Evolutionary conservation across 1,139 yeast species (phyloP), one percentile per base, ranked within the genome.

Genomic region (Entelexis paramagnoliae): DNA sequence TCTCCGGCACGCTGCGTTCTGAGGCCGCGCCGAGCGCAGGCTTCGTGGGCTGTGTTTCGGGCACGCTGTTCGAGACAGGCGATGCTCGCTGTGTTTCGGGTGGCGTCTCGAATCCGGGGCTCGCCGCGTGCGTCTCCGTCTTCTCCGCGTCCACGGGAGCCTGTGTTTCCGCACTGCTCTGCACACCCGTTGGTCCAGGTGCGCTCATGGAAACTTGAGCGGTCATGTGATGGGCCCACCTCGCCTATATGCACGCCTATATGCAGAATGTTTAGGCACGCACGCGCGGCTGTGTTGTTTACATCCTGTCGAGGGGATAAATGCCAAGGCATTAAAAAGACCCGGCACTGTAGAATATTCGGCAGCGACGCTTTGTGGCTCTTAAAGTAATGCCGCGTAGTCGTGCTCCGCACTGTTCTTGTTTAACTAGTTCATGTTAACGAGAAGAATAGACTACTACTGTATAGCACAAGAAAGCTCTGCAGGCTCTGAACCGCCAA

Each of bases 1-100:
- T 45, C 34, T 55, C 54, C 11, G 53, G 51, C 8, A 53, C 45
- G 14, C 52, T 50, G 6, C 43, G 48, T 14, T 48, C 36, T 4
- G 46, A 7, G 4, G 38, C 16, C 4, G 34, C 6, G 34, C 9
- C 7, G 16, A 28, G 16, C 17, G 38, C 35, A n/a, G 30, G 19
- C 30, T 39, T 39, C 14, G 42, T 2, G 5, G 35, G 10, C 22
- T 4, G n/a, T 3, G 30, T 8, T 19, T 19, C 38, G 14, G 36
- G 6, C 9, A 34, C 9, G 24, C 16, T 16, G 5, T 14, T 42
- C 20, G 36, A 14, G n/a, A 16, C 32, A 5, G 40, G 33, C 28
- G 39, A 34, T 13, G 30, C 13, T 4, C 26, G 16, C 10, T 22
- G 14, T 32, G 54, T 29, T 41, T 19, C 17, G 24, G 48, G 33